Base-by-base conservation (phyloP, 352 stramenopile species). In the Phytophthora palmivora region DNA sequence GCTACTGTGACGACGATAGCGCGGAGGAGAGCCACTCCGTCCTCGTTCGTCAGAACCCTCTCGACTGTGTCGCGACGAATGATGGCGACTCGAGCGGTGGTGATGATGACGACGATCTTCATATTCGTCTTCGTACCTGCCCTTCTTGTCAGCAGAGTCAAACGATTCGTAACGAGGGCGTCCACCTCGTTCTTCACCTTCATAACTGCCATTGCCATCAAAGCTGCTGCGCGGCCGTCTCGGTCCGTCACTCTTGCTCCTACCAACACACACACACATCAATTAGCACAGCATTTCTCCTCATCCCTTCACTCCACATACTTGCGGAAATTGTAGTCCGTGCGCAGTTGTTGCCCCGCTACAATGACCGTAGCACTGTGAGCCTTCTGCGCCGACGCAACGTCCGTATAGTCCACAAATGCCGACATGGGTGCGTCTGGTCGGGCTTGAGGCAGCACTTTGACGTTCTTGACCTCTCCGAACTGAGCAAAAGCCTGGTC, bases 401-500 rank as follows among this genome's bases (percentile, higher is more conserved):
- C 54, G 21, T 85, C 70, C 4, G 64, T 57, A 48, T 79, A 89
- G 63, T 89, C 79, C 28, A 89, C 72, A 48, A 89, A 88, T 15
- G 77, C 80, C n/a, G 80, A 89, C 65, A 89, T 85, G 21, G 74
- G 71, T 14, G 62, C 51, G 54, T 84, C 81, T 8, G 70, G 72
- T 42, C 60, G 57, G 14, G 64, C 59, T 28, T 67, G 58, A 19
- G 80, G 80, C 37, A 89, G 65, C 32, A 89, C 70, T 61, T 88
- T 88, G 34, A 89, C 70, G 50, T 87, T 88, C 37, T 78, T 67
- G 41, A 89, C 80, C 70, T 77, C 67, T 43, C 80, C 80, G 56
- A 81, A 89, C 47, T 78, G 47, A 7, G 69, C 76, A 58, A 89
- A 89, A 39, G 76, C 82, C 24, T 74, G 63, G 22, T 87, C 75